These are phyloP conservation scores for Cyberlindnera americana DNA, from an alignment of 805 yeast species.

Conservation along the genomic window DNA sequence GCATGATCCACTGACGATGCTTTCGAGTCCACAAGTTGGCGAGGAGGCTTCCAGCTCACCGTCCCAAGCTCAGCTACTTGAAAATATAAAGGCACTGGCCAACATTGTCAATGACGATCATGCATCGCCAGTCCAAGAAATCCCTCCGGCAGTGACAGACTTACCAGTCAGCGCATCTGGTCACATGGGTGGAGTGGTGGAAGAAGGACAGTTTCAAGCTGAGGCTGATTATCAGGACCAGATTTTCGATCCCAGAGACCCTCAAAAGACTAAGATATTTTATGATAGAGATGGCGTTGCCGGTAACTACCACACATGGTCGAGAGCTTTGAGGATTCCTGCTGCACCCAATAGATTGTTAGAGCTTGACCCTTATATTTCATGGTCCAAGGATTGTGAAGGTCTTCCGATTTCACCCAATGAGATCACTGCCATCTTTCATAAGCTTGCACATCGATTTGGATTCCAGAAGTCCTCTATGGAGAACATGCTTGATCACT, in stretches of 20 bases:
- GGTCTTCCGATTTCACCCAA: slow-evolving; percentile 31
- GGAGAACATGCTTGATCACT: slow-evolving; percentile 75
- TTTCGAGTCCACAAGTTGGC: neutral
- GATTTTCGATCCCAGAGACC: slow-evolving; percentile 1
- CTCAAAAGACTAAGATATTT: neutral
- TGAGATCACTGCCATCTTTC: slow-evolving; percentile 60
- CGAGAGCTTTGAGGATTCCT: slow-evolving; percentile 1
- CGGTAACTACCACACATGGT: slow-evolving; percentile 4
- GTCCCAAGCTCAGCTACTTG: neutral
- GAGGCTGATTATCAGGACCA: neutral
- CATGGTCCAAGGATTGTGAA: neutral
- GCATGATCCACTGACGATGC: neutral
- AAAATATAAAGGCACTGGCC: neutral
- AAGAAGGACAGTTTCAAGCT: neutral
- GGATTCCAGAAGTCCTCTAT: slow-evolving; percentile 84
- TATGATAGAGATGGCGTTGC: slow-evolving; percentile 4
- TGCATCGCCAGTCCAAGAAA: neutral
- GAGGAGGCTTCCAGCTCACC: neutral
- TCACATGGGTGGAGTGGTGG: slow-evolving; percentile 1
- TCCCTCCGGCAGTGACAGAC: slow-evolving; percentile 1
- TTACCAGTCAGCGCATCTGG: neutral
- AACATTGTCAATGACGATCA: slow-evolving; percentile 2
- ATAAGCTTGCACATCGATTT: slow-evolving; percentile 54
- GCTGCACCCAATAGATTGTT: neutral
- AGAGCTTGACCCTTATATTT: neutral